Evolutionary conservation across 1,139 yeast species (phyloP).

Genomic region (Yamadazyma epiphylla): DNA sequence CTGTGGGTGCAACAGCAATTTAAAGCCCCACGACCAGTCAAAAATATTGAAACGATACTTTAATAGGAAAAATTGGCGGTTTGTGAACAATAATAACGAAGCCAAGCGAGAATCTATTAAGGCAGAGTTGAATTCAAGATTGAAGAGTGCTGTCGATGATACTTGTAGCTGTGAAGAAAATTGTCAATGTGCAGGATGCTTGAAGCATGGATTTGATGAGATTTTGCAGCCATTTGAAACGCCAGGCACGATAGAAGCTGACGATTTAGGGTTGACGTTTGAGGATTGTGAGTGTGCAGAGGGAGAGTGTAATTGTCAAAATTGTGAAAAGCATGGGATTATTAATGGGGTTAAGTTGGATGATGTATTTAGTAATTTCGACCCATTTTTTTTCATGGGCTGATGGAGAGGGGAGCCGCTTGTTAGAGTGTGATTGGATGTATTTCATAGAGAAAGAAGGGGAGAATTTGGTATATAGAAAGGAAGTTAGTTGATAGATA

Average conservation of each 20-base stretch:
- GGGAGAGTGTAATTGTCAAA: slow-evolving; percentile 46
- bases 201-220: slow-evolving; percentile 30
- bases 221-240: slow-evolving; percentile 1
- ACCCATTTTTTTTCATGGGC: neutral
- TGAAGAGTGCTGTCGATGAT: slow-evolving; percentile 44
- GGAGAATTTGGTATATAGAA: no score
- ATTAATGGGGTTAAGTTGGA: slow-evolving; percentile 46
- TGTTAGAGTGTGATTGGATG: no score
- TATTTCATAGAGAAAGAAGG: no score
- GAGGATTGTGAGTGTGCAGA: slow-evolving; percentile 39
- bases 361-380: slow-evolving; percentile 22
- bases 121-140: slow-evolving; percentile 24
- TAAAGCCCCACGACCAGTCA: slow-evolving; percentile 18
- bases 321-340: slow-evolving; percentile 55
- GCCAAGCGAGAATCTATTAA: slow-evolving; percentile 12
- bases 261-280: no score
- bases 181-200: slow-evolving; percentile 48
- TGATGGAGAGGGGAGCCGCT: no score
- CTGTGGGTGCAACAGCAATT: slow-evolving; percentile 30
- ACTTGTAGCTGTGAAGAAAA: slow-evolving; percentile 46
- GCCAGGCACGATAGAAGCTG: slow-evolving; percentile 2
- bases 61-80: slow-evolving; percentile 13
- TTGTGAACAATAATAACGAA: slow-evolving; percentile 13
- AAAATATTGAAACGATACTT: slow-evolving; percentile 36
- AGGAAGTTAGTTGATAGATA: no score